phyloP scores from a whole-genome alignment of 116 monocot species.

The Posidonia oceanica region DNA sequence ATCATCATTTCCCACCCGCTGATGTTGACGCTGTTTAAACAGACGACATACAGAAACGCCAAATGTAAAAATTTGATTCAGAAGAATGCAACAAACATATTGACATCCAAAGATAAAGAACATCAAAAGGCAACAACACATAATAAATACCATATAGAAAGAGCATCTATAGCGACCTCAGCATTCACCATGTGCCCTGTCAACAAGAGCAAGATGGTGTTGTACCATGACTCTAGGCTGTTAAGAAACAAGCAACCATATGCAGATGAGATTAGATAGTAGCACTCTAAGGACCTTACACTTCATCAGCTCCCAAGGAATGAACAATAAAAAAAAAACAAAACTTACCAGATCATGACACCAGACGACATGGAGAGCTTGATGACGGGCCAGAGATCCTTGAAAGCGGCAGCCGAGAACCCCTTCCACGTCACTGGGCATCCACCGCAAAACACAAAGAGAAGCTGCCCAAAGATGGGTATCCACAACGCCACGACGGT shows the following conservation, averaged over 20 bases:
- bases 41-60: not conserved
- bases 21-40: conserved; percentile 37
- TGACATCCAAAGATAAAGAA: not conserved
- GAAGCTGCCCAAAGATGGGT: conserved; percentile 34
- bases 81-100: no score
- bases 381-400: conserved; percentile 27
- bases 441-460: conserved; percentile 37
- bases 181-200: conserved; percentile 35
- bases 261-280: no score
- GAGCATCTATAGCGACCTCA: conserved; percentile 29
- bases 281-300: no score
- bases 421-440: conserved; percentile 60
- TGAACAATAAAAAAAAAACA: not conserved
- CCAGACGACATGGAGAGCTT: conserved; percentile 63
- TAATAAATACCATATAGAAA: conserved; percentile 29
- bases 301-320: no score
- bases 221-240: conserved; percentile 44
- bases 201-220: conserved; percentile 24
- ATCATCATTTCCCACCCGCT: conserved; percentile 74
- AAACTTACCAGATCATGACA: conserved; percentile 51
- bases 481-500: conserved; percentile 33
- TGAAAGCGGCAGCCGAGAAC: conserved; percentile 29
- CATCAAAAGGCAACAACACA: not conserved
- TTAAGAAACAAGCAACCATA: not conserved
- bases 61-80: not conserved